Evolutionary conservation across 2,329 filamentous ascomycete genomes (phyloP), one percentile per base, ranked within the genome.

Genomic region (Hypoxylon sp.): DNA sequence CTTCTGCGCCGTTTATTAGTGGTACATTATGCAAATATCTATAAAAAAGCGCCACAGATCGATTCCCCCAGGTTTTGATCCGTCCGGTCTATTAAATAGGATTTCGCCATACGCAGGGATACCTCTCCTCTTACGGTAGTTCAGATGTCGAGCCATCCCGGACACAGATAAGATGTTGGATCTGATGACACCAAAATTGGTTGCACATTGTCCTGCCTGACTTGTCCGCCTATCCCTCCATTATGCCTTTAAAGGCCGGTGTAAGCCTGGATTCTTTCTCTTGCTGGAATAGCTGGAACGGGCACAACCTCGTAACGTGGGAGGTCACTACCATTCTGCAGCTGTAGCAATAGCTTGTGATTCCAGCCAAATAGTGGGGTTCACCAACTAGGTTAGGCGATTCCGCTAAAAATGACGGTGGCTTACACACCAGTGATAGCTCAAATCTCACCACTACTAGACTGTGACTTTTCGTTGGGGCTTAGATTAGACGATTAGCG

Each of bases 151-250:
- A 56, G 58, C 61, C 62, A 53, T 43, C 57, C 57, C 34, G 56
- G 30, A 46, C 30, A 52, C 6, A 67, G 67, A 67, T 67, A 67
- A 69, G 63, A 52, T 61, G 57, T 69, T 59, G 52, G 47, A 64
- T 63, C 66, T 61, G 59, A 69, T 67, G 63, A 69, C 61, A 25
- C 60, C 45, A 48, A 60, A 45, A 58, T 43, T 50, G 50, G 63
- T 61, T 51, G 52, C 39, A 59, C 59, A 21, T 54, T 58, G 51
- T 45, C 58, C 55, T 56, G 47, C 51, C 47, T 60, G 27, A 52
- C 43, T 34, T 39, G 32, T 37, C 45, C n/a, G 46, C 27, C 8
- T 12, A 47, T 43, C 48, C 32, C 9, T 59, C 37, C n/a, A 43
- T 46, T 6, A 54, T 63, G 32, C 29, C 55, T 50, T 53, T n/a